Percentiles rank a stretch among this genome's conserved stretches.
Evolutionary conservation across 2,329 filamentous ascomycete genomes (phyloP).

Genomic region (Macrophomina pseudophaseolina): DNA sequence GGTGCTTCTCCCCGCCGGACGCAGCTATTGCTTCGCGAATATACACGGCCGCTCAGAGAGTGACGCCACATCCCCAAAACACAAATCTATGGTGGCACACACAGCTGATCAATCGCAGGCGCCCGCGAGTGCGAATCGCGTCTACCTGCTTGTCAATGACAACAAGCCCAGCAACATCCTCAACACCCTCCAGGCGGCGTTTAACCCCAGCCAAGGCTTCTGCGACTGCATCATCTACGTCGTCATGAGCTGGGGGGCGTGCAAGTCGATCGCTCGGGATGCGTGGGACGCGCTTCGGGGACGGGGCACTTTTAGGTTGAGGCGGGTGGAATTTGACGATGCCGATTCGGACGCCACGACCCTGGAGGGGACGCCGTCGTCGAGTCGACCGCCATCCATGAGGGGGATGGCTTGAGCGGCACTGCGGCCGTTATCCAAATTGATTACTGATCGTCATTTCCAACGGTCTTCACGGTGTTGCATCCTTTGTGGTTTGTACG

Average conservation of each 20-base stretch:
- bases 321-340: neutral
- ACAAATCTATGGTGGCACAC: neutral
- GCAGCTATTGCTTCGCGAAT: too few relatives aligned
- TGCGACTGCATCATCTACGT: slow-evolving; percentile 86
- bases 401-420: too few relatives aligned
- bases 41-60: too few relatives aligned
- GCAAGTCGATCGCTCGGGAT: slow-evolving; percentile 38
- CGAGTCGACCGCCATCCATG: neutral
- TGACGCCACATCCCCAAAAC: too few relatives aligned
- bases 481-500: too few relatives aligned
- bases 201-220: slow-evolving; percentile 80
- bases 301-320: neutral
- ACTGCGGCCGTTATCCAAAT: too few relatives aligned
- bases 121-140: slow-evolving; percentile 76
- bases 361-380: neutral
- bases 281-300: neutral
- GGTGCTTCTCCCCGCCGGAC: neutral
- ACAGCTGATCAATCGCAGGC: slow-evolving; percentile 44
- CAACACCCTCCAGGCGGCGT: slow-evolving; percentile 72
- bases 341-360: neutral
- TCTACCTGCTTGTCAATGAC: slow-evolving; percentile 70
- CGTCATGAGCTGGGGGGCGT: slow-evolving; percentile 65
- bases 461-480: too few relatives aligned
- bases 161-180: slow-evolving; percentile 58
- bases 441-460: too few relatives aligned